Evolutionary conservation across 306 rosid genomes (phyloP), one percentile per base, ranked within the genome.

Genomic region (Glycine soja): DNA sequence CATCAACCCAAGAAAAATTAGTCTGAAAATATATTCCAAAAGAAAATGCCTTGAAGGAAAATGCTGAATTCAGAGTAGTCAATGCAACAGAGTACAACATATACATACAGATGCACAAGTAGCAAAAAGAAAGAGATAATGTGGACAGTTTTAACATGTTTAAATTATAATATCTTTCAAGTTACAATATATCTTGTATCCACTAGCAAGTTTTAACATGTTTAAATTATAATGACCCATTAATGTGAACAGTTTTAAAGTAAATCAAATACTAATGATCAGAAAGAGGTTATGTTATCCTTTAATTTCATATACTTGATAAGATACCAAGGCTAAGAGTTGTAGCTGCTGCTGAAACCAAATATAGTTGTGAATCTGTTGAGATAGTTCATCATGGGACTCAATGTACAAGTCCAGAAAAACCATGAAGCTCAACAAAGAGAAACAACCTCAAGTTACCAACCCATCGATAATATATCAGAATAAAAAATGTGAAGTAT

Each of bases 81-180:
- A 58, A 42, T 24, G 38, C 71, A 80, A 54, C 34, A 71, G 51
- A 67, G 56, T 10, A 56, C 56, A 78, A 74, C 73, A 18, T 19
- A 34, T 2, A 54, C 48, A 58, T 2, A 54, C 48, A 58, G 43
- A 16, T 4, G 34, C 50, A 45, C 32, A 47, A 57, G 30, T 78
- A 64, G 36, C 10, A 80, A 43, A 54, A 62, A 54, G 66, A 76
- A 62, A 65, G 74, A 74, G 75, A 58, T 70, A 36, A 64, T 38
- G 11, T 52, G 47, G 13, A 67, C n/a, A n/a, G n/a, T n/a, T n/a
- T n/a, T n/a, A n/a, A n/a, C n/a, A n/a, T n/a, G n/a, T n/a, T n/a
- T n/a, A n/a, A n/a, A n/a, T n/a, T n/a, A n/a, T n/a, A n/a, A n/a
- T n/a, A 11, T 32, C 13, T 38, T 78, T 38, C 36, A 54, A 77